These are phyloP conservation scores for Ogataea parapolymorpha DNA, from an alignment of 805 yeast genomes.

Conservation along the genomic window DNA sequence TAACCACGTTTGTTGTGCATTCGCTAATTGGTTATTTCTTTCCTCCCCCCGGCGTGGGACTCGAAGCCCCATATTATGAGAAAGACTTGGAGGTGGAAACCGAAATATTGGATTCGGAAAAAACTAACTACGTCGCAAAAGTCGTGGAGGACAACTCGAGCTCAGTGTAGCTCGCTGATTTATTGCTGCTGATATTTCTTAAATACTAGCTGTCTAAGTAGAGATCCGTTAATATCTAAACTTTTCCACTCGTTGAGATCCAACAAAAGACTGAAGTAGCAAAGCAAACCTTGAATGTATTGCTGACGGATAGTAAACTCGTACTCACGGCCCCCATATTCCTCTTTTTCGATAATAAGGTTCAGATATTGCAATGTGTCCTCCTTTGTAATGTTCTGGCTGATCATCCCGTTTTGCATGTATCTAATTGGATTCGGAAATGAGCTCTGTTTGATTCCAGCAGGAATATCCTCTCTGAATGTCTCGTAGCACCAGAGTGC, in stretches of 20 bases:
- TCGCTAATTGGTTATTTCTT: slow-evolving; percentile 7
- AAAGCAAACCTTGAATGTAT: slow-evolving; percentile 9
- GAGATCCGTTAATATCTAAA: not conserved
- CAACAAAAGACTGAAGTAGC: slow-evolving; percentile 9
- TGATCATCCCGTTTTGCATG: slow-evolving; percentile 3
- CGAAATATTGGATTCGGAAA: not conserved
- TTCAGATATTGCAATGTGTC: slow-evolving; percentile 19
- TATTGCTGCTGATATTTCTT: not conserved
- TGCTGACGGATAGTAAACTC: slow-evolving; percentile 9
- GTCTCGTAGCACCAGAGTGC: slow-evolving; percentile 20
- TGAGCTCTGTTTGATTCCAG: not conserved
- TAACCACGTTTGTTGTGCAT: slow-evolving; percentile 10
- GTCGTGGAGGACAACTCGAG: slow-evolving; percentile 5
- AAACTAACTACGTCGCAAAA: slow-evolving; percentile 4
- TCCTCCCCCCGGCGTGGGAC: slow-evolving; percentile 11
- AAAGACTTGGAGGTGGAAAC: not conserved
- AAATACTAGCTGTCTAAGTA: slow-evolving; percentile 8
- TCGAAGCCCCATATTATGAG: slow-evolving; percentile 13
- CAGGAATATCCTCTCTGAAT: slow-evolving; percentile 15
- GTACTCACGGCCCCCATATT: not conserved
- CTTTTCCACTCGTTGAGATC: slow-evolving; percentile 6
- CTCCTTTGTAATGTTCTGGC: slow-evolving; percentile 10
- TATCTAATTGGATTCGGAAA: slow-evolving; percentile 6
- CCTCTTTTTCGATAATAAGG: slow-evolving; percentile 14
- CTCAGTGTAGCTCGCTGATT: slow-evolving; percentile 1